phyloP scores from a whole-genome alignment of 176 grass and related monocot genomes.

The Cenchrus americanus region DNA sequence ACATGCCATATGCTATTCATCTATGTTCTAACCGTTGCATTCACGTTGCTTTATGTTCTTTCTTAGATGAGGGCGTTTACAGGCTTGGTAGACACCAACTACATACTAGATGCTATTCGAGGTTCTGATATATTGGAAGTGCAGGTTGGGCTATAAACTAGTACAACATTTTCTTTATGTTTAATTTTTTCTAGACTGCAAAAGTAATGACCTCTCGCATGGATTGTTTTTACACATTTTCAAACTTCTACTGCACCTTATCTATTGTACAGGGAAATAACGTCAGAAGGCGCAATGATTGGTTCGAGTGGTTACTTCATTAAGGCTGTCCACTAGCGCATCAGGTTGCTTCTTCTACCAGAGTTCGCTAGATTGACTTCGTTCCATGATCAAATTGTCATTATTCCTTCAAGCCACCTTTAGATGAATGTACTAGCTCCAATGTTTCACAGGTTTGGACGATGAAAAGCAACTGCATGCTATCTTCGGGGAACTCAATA shows the following conservation, averaged over 20 bases:
- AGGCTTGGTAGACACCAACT: conserved; percentile 42
- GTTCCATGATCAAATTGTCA: neutral
- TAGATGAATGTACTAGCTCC: conserved; percentile 5
- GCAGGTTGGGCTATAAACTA: conserved; percentile 52
- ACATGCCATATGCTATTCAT: conserved; percentile 64
- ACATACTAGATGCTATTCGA: conserved; percentile 65
- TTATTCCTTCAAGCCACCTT: neutral
- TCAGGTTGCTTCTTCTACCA: conserved; percentile 36
- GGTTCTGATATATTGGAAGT: conserved; percentile 73
- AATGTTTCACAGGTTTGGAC: conserved; percentile 5
- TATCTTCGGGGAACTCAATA: neutral
- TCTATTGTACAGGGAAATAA: conserved; percentile 55
- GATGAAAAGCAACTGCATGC: neutral
- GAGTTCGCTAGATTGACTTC: neutral
- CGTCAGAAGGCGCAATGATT: conserved; percentile 67
- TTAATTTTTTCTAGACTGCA: neutral
- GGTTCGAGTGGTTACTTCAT: conserved; percentile 68
- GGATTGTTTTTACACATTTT: neutral
- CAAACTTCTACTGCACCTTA: conserved; percentile 8
- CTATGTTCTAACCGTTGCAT: no score
- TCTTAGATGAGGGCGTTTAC: conserved; percentile 53
- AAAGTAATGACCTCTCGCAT: neutral
- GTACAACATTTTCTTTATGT: neutral
- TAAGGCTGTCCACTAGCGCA: conserved; percentile 20
- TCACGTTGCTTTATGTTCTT: neutral